Percentiles rank a stretch among this genome's conserved stretches.
Evolutionary conservation across 805 yeast species (phyloP).

Genomic region (Barnettozyma sucrosica): DNA sequence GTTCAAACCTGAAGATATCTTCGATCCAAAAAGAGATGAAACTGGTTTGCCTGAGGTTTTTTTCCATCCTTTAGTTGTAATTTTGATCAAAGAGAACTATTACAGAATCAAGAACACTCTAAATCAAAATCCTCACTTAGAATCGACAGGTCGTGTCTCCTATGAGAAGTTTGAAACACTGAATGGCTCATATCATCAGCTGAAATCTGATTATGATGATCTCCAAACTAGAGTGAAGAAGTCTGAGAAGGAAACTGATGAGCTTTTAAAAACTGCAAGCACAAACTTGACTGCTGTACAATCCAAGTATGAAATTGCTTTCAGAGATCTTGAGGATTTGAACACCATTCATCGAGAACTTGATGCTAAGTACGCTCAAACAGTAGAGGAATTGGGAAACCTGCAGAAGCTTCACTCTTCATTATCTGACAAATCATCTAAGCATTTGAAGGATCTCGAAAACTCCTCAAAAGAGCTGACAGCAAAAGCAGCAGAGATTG

Average conservation of each 20-base stretch:
- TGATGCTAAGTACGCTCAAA: slow-evolving; percentile 9
- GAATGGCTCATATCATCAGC: slow-evolving; percentile 26
- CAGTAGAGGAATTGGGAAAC: slow-evolving; percentile 13
- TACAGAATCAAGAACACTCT: slow-evolving; percentile 64
- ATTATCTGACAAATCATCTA: slow-evolving; percentile 28
- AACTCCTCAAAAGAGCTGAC: slow-evolving; percentile 12
- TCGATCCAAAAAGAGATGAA: slow-evolving; percentile 55
- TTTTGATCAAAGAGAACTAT: slow-evolving; percentile 62
- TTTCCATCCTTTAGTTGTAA: slow-evolving; percentile 59
- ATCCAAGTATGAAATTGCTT: slow-evolving; percentile 6
- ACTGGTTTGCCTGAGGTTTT: slow-evolving; percentile 86
- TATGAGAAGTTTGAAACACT: slow-evolving; percentile 41
- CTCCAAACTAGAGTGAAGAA: slow-evolving; percentile 27
- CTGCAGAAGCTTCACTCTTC: slow-evolving; percentile 30
- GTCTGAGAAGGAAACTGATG: slow-evolving; percentile 27
- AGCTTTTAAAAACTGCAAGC: slow-evolving; percentile 16
- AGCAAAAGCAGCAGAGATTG: slow-evolving; percentile 20
- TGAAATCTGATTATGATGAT: slow-evolving; percentile 33
- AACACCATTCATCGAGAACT: slow-evolving; percentile 19
- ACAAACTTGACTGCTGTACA: slow-evolving; percentile 12
- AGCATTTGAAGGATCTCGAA: slow-evolving; percentile 30
- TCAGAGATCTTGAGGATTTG: slow-evolving; percentile 19
- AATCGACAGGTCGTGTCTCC: slow-evolving; percentile 62
- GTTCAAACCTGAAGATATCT: slow-evolving; percentile 45
- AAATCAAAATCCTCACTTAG: slow-evolving; percentile 65